phyloP scores from a whole-genome alignment of 768 basidiomycete species.

The Serendipita indica region DNA sequence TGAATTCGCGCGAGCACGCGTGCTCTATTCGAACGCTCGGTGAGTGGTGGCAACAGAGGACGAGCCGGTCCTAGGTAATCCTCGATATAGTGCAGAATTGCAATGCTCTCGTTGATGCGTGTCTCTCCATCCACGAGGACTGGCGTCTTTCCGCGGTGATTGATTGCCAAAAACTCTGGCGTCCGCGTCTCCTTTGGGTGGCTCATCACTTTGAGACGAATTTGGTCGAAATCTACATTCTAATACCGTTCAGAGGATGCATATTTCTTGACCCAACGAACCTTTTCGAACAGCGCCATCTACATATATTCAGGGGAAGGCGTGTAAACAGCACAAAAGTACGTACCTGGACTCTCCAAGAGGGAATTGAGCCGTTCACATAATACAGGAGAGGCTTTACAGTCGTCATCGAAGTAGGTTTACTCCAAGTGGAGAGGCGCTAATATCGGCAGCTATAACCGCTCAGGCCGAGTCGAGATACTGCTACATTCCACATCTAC shows the following conservation, averaged over 20 bases:
- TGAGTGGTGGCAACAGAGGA: not conserved
- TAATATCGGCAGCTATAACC: too few relatives aligned
- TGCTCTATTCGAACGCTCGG: not conserved
- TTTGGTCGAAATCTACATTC: not conserved
- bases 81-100: constrained; percentile 9
- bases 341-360: constrained; percentile 7
- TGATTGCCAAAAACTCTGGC: constrained; percentile 5
- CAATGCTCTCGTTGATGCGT: constrained; percentile 5
- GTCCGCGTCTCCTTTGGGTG: constrained; percentile 8
- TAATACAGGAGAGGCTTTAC: constrained; percentile 7
- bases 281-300: constrained; percentile 8
- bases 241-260: not conserved
- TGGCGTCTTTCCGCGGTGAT: constrained; percentile 8
- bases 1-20: constrained; percentile 4
- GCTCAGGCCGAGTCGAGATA: too few relatives aligned
- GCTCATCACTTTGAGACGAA: constrained; percentile 7
- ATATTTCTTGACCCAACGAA: not conserved
- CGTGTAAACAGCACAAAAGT: not conserved
- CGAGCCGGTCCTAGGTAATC: not conserved
- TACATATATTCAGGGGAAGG: not conserved
- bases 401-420: too few relatives aligned
- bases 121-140: constrained; percentile 7
- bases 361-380: constrained; percentile 8
- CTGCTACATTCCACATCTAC: too few relatives aligned
- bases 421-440: too few relatives aligned